phyloP scores from a whole-genome alignment of 2,329 filamentous ascomycete species.

The Aureobasidium uvarum region DNA sequence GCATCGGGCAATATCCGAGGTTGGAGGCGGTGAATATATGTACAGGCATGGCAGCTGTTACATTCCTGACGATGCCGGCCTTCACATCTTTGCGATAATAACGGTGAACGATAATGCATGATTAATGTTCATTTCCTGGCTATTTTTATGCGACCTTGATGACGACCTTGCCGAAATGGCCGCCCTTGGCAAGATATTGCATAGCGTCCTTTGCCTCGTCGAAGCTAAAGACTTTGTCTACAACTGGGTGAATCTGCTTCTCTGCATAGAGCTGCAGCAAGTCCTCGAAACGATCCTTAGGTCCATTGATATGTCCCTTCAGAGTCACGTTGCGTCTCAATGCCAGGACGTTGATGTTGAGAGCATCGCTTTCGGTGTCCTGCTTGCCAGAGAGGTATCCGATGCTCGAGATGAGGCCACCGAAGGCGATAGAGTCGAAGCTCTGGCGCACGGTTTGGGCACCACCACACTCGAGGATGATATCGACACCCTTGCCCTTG shows the following conservation, averaged over 20 bases:
- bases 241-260: conserved; percentile 44
- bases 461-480: conserved; percentile 54
- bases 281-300: conserved; percentile 53
- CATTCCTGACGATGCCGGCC: background rate
- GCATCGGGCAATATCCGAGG: background rate
- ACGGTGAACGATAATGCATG: conserved; percentile 17
- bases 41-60: conserved; percentile 8
- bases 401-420: conserved; percentile 47
- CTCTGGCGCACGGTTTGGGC: conserved; percentile 48
- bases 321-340: conserved; percentile 53
- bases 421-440: conserved; percentile 46
- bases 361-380: conserved; percentile 54
- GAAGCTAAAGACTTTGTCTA: conserved; percentile 45
- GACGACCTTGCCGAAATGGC: conserved; percentile 48
- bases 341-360: conserved; percentile 60
- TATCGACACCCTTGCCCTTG: conserved; percentile 45
- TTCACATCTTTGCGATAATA: conserved; percentile 11
- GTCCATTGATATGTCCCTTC: conserved; percentile 63
- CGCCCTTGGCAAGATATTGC: conserved; percentile 45
- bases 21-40: conserved; percentile 2
- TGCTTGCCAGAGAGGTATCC: conserved; percentile 54
- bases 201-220: conserved; percentile 46
- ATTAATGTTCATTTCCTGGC: conserved; percentile 9
- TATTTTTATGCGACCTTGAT: conserved; percentile 33
- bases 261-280: conserved; percentile 45